Evolutionary conservation across 306 rosid species (phyloP).

Genomic region (Gleditsia sinensis): DNA sequence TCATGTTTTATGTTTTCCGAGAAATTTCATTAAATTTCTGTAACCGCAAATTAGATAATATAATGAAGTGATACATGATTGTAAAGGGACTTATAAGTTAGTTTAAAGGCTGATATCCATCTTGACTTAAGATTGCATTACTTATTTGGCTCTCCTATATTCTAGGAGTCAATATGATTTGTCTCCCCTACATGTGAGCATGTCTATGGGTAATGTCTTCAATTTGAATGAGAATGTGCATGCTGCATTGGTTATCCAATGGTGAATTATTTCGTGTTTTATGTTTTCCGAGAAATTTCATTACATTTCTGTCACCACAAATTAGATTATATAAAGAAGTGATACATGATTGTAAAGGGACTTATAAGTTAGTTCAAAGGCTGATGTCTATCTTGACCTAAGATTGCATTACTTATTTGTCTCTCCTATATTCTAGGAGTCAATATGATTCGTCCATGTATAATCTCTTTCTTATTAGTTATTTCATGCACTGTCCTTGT

Average conservation of each 20-base stretch:
- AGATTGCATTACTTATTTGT: background rate
- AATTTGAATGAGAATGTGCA: conserved; percentile 11
- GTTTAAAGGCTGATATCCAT: conserved; percentile 1
- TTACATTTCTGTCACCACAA: background rate
- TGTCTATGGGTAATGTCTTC: background rate
- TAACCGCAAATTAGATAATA: conserved; percentile 12
- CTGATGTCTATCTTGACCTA: background rate
- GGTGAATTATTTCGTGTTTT: background rate
- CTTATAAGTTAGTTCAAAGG: background rate
- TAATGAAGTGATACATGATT: background rate
- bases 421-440: background rate
- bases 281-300: conserved; percentile 5
- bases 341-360: background rate
- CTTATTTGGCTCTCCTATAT: background rate
- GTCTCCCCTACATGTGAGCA: too few relatives aligned
- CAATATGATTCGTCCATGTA: background rate
- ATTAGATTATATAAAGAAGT: conserved; percentile 19
- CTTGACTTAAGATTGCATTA: background rate
- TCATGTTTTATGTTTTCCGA: conserved; percentile 6
- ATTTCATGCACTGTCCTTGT: conserved; percentile 4
- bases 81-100: background rate
- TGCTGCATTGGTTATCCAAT: background rate
- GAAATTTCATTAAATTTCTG: conserved; percentile 1
- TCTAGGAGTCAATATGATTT: background rate
- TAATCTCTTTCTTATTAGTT: background rate